These are phyloP conservation scores for Madurella fahalii DNA, from an alignment of 2,329 filamentous ascomycete species.

Conservation along the genomic window DNA sequence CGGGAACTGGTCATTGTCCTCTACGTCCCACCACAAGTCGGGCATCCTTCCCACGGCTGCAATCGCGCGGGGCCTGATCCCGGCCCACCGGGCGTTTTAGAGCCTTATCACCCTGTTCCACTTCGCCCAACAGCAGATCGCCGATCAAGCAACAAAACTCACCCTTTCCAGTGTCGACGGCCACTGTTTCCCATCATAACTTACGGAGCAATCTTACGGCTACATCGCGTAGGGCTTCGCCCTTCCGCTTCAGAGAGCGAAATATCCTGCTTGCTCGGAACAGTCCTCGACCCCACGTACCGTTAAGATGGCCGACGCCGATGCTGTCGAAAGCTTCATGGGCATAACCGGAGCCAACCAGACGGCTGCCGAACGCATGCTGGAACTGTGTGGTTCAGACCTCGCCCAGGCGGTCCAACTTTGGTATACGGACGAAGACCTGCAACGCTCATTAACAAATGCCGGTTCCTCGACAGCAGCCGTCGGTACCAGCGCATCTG, in stretches of 20 bases:
- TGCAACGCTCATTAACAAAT: conserved; percentile 46
- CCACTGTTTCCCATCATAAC: not conserved
- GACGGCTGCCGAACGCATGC: conserved; percentile 73
- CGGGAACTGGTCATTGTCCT: not conserved
- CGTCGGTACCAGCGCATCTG: conserved; percentile 8
- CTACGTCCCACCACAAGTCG: not conserved
- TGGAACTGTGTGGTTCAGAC: conserved; percentile 79
- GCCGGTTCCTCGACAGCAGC: conserved; percentile 35
- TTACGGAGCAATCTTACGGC: not conserved
- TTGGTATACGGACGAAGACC: conserved; percentile 84
- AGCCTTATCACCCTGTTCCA: not conserved
- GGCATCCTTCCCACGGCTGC: too few species aligned
- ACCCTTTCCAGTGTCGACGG: too few species aligned
- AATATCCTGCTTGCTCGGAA: not conserved
- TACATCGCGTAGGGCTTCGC: not conserved
- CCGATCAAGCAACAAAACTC: not conserved
- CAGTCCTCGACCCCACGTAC: not conserved
- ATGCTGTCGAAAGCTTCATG: conserved; percentile 68
- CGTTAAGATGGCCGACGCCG: conserved; percentile 59
- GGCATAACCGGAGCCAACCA: conserved; percentile 73
- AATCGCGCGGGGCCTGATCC: not conserved
- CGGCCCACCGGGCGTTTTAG: not conserved
- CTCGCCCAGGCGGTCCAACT: conserved; percentile 82
- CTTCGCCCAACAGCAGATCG: conserved; percentile 5
- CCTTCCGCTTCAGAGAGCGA: not conserved